Base-by-base conservation (phyloP, 169 alveolate genomes). In the Theileria annulata region DNA sequence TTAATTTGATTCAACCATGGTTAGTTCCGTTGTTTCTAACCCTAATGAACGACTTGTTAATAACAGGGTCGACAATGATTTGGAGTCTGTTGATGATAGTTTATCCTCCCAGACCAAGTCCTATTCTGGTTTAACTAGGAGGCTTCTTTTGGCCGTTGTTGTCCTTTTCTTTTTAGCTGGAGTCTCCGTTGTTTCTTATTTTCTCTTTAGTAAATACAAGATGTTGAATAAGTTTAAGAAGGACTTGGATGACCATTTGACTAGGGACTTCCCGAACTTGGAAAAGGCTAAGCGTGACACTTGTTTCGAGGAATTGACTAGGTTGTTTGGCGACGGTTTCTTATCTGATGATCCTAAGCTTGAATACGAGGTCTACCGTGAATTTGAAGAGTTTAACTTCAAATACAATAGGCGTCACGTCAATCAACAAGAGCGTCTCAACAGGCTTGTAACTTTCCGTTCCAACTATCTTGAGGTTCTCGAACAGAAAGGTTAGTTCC, bases 391-490 rank as follows among this genome's bases (percentile, higher is more conserved):
- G 28, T 56, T 76, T 13, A 56, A 82, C 58, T 66, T 30, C 54
- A 37, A 28, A 25, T 82, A 82, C 77, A 28, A 49, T 28, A 68
- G 59, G 15, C 47, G 69, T 9, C n/a, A 48, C 25, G 72, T 49
- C 27, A 47, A 13, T 33, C 76, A 69, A 48, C 71, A 62, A 9
- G 85, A 48, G 2, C 69, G 71, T 21, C 69, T 74, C 28, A 28
- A 23, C 23, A 21, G 71, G 8, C 77, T 75, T 80, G 27, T 75
- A 54, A 76, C 59, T 33, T 84, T 25, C 85, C 71, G 87, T 2
- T 23, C 51, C 33, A 84, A 77, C 59, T 25, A 56, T 27, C 58
- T 30, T 0, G 66, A 19, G 8, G 73, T 84, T 8, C 49, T 68
- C 47, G 49, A 23, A 8, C 90, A 77, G 33, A 25, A 47, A 25